Evolutionary conservation across 257 asterid genomes (phyloP).

Genomic region (Solanum gracilifrons): DNA sequence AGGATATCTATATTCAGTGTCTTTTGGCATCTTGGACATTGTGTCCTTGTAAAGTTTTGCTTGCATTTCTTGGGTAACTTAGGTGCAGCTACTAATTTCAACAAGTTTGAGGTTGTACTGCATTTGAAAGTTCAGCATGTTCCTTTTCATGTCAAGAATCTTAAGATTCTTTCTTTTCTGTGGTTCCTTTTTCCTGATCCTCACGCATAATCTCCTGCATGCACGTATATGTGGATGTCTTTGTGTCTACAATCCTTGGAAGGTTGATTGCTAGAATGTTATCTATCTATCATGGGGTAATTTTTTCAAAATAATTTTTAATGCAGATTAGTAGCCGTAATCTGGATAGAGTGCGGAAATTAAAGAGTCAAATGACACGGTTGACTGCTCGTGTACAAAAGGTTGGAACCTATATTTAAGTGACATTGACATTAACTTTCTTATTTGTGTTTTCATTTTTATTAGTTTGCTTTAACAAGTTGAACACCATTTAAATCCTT

Average conservation of each 20-base stretch:
- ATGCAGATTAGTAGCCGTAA: slow-evolving; percentile 88
- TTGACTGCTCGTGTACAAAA: slow-evolving; percentile 93
- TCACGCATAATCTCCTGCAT: not conserved
- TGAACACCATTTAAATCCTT: not conserved
- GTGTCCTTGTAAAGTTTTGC: not conserved
- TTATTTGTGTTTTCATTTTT: not conserved
- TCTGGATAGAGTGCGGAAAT: slow-evolving; percentile 75
- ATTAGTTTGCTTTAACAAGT: not conserved
- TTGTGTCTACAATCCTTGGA: not conserved
- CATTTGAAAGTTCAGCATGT: not conserved
- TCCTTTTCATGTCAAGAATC: not conserved
- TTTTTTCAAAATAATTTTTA: not conserved
- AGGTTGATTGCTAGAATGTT: not conserved
- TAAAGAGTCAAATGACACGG: slow-evolving; percentile 94
- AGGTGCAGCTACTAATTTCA: not conserved
- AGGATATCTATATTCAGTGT: not conserved
- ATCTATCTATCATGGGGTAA: not conserved
- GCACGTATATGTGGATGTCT: not conserved
- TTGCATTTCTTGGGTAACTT: not conserved
- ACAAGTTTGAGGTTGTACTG: not conserved
- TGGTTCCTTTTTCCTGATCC: not conserved
- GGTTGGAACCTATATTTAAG: slow-evolving; percentile 24
- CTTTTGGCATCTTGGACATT: not conserved
- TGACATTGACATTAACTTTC: not conserved
- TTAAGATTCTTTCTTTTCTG: not conserved